Evolutionary conservation across 1,139 yeast genomes (phyloP).

Genomic region (Candida smagusa): DNA sequence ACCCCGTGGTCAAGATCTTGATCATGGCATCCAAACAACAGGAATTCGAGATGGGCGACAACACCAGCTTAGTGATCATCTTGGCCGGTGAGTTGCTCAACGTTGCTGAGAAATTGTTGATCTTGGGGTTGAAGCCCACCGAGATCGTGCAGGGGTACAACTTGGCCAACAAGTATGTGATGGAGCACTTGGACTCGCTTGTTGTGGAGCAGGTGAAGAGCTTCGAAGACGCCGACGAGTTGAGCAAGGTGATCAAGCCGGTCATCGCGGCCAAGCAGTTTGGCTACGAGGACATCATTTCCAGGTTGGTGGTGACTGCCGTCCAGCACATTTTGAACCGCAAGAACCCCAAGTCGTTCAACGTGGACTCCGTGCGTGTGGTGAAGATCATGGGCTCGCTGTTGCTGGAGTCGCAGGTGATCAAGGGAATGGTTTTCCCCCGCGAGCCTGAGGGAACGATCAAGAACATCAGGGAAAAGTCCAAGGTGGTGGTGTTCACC

Average conservation of each 20-base stretch:
- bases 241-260: conserved; percentile 75
- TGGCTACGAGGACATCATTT: conserved; percentile 77
- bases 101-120: conserved; percentile 76
- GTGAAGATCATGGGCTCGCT: conserved; percentile 96
- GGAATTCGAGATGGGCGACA: conserved; percentile 72
- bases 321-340: conserved; percentile 75
- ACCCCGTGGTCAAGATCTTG: conserved; percentile 93
- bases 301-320: conserved; percentile 83
- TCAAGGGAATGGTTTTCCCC: conserved; percentile 98
- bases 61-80: conserved; percentile 45
- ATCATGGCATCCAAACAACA: conserved; percentile 98
- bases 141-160: conserved; percentile 90
- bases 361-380: conserved; percentile 89
- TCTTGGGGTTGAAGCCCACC: conserved; percentile 84
- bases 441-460: conserved; percentile 92
- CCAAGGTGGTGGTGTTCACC: conserved; percentile 90
- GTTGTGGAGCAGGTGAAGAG: conserved; percentile 63
- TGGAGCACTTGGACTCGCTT: conserved; percentile 63
- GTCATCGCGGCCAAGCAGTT: conserved; percentile 93
- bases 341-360: conserved; percentile 48
- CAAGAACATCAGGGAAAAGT: conserved; percentile 54
- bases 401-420: conserved; percentile 67
- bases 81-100: conserved; percentile 90
- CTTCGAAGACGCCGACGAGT: conserved; percentile 51
- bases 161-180: conserved; percentile 73